These are phyloP conservation scores for Colletotrichum melonis DNA, from an alignment of 2,329 filamentous ascomycete species.

Conservation along the genomic window DNA sequence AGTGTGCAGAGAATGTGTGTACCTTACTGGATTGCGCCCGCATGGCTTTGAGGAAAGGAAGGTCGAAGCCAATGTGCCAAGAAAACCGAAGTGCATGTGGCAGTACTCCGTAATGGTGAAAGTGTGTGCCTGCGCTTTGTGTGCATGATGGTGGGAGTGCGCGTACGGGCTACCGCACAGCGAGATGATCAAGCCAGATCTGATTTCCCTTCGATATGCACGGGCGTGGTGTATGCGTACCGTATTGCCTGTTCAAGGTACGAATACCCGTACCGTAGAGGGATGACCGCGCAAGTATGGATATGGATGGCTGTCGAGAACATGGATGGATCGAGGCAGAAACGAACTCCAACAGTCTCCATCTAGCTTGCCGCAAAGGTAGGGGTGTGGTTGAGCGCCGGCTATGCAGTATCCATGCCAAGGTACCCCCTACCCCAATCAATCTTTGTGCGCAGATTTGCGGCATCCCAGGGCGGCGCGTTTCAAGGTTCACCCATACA, in stretches of 20 bases:
- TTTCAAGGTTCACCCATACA: conserved; percentile 1
- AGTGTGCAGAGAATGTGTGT: neutral
- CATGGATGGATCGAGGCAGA: conserved; percentile 15
- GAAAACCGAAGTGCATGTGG: conserved; percentile 13
- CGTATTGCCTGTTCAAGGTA: too few species aligned
- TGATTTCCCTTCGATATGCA: neutral
- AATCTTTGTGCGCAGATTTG: neutral
- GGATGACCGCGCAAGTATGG: neutral
- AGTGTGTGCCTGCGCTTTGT: neutral
- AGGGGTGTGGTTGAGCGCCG: neutral
- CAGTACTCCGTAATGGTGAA: neutral
- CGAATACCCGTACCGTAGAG: neutral
- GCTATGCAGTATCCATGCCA: neutral
- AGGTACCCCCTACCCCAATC: neutral
- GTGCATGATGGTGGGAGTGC: neutral
- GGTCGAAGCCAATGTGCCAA: conserved; percentile 29
- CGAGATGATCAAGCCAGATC: neutral
- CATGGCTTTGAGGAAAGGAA: neutral
- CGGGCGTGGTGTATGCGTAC: neutral
- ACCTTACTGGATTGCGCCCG: neutral
- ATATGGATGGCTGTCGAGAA: neutral
- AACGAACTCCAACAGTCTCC: conserved; percentile 11
- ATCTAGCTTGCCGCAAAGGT: neutral
- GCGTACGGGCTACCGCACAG: neutral
- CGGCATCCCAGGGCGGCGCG: neutral